These are phyloP conservation scores for Rosa hybrid DNA, from an alignment of 331 rosid genomes.

Conservation along the genomic window DNA sequence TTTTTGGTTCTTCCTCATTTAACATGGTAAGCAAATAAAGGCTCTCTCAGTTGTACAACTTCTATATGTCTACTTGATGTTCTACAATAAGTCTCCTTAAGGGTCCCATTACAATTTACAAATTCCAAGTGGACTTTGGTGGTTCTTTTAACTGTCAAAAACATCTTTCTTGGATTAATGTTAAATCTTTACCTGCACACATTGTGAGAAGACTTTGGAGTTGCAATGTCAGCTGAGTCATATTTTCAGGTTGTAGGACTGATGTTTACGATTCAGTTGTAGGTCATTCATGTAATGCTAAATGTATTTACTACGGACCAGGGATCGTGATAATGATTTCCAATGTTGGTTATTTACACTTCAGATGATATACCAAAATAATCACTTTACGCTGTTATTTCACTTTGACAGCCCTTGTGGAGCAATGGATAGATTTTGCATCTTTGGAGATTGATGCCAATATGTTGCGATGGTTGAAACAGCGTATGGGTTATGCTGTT, in stretches of 20 bases:
- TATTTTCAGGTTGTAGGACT: background rate
- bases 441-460: slow-evolving; percentile 60
- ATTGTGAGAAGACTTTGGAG: too few relatives aligned
- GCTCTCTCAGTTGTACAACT: background rate
- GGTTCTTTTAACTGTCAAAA: too few relatives aligned
- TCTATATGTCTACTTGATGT: too few relatives aligned
- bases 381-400: background rate
- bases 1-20: slow-evolving; percentile 58
- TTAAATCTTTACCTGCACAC: too few relatives aligned
- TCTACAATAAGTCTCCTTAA: too few relatives aligned
- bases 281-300: background rate
- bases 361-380: background rate
- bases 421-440: slow-evolving; percentile 86
- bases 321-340: background rate
- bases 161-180: too few relatives aligned
- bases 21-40: slow-evolving; percentile 45
- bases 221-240: too few relatives aligned
- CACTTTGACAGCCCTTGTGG: slow-evolving; percentile 50
- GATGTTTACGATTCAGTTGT: background rate
- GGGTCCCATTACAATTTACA: too few relatives aligned
- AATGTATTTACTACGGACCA: background rate
- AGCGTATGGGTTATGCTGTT: slow-evolving; percentile 45
- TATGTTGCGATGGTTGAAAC: slow-evolving; percentile 26
- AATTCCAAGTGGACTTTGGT: too few relatives aligned
- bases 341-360: background rate